Percentiles rank a stretch among this genome's conserved stretches.
These are phyloP conservation scores for Parafenestella ontariensis DNA, from an alignment of 2,329 filamentous ascomycete genomes.

Conservation along the genomic window DNA sequence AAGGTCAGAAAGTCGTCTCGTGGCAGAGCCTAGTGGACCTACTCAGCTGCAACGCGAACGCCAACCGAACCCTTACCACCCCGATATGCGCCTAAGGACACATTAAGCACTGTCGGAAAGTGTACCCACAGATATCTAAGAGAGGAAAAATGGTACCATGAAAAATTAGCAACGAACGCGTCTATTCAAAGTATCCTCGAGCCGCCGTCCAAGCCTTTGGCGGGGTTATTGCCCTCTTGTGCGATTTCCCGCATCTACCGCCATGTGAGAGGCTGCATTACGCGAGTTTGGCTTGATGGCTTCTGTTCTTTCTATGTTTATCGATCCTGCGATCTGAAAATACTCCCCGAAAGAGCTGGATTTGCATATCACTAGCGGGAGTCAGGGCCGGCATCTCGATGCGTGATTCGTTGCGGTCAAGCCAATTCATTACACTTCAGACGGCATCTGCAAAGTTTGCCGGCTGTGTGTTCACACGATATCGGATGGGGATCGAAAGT, in stretches of 20 bases:
- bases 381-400: not conserved
- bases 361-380: not conserved
- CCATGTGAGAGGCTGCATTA: slow-evolving; percentile 2
- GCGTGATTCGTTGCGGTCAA: slow-evolving; percentile 3
- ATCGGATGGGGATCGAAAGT: not conserved
- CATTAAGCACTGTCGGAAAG: slow-evolving; percentile 11
- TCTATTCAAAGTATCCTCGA: not conserved
- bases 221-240: slow-evolving; percentile 9
- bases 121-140: not conserved
- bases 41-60: slow-evolving; percentile 23
- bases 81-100: slow-evolving; percentile 3
- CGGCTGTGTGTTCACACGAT: not conserved
- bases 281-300: slow-evolving; percentile 16
- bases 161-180: not conserved
- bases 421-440: not conserved
- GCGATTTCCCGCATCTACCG: slow-evolving; percentile 4
- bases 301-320: slow-evolving; percentile 13
- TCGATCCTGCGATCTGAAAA: slow-evolving; percentile 2
- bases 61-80: slow-evolving; percentile 26
- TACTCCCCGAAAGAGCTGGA: not conserved
- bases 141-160: not conserved
- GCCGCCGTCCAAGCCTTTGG: slow-evolving; percentile 12
- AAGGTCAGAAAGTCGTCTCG: slow-evolving; percentile 3
- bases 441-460: not conserved
- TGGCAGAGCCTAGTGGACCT: slow-evolving; percentile 5